Conservation (phyloP, 495 filamentous ascomycete species). For the Chlorociboria aeruginascens region DNA sequence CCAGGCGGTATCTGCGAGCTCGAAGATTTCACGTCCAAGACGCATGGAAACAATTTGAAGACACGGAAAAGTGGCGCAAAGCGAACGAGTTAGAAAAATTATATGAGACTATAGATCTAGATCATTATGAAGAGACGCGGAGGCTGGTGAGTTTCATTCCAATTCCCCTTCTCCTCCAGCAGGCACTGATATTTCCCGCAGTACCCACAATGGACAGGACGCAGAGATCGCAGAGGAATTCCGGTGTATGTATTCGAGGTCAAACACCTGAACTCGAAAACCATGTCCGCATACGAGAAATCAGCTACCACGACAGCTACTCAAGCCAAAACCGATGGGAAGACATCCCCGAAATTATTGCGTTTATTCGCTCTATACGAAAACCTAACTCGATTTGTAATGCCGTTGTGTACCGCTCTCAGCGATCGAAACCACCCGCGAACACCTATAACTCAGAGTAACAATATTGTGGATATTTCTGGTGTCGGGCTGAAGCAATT, state of each 20-base stretch:
- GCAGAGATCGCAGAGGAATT: conserved; percentile 76
- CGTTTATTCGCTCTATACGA: conserved; percentile 83
- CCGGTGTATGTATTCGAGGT: conserved; percentile 86
- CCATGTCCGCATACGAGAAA: conserved; percentile 62
- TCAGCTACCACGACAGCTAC: conserved; percentile 37
- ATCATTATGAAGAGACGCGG: conserved; percentile 69
- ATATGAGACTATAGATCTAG: conserved; percentile 67
- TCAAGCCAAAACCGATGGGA: conserved; percentile 43
- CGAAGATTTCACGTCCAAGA: conserved; percentile 60
- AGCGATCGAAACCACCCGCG: conserved; percentile 53
- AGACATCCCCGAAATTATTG: conserved; percentile 55
- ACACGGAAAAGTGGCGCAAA: conserved; percentile 78
- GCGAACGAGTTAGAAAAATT: conserved; percentile 62
- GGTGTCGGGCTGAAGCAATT: conserved; percentile 80
- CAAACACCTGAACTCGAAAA: conserved; percentile 66
- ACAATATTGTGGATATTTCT: conserved; percentile 82
- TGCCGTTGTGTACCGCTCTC: conserved; percentile 67
- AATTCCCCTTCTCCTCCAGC: not conserved
- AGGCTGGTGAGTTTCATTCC: conserved; percentile 45
- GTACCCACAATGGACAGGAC: conserved; percentile 91
- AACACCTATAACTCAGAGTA: conserved; percentile 73
- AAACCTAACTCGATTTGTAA: conserved; percentile 73
- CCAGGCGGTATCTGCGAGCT: conserved; percentile 69
- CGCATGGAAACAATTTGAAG: conserved; percentile 74
- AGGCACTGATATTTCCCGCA: conserved; percentile 22